Conservation (phyloP, 306 rosid genomes). For the Sesbania bispinosa region DNA sequence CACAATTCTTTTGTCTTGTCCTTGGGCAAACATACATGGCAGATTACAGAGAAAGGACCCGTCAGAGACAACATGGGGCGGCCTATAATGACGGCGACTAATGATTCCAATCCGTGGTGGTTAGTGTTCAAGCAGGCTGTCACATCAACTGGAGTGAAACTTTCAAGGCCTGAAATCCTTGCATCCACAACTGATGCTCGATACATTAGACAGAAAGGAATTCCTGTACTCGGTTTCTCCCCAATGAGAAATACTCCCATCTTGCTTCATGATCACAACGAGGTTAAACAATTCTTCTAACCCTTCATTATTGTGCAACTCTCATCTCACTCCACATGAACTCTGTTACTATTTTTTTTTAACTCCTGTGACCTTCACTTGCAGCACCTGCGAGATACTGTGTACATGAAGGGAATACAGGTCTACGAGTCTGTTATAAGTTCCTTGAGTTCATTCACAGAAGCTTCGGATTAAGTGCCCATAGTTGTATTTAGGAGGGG, state of each 20-base stretch:
- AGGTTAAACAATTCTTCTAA: slow-evolving; percentile 42
- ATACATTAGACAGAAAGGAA: slow-evolving; percentile 62
- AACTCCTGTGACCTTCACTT: slow-evolving; percentile 10
- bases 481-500: not conserved
- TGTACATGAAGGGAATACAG: slow-evolving; percentile 69
- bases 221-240: slow-evolving; percentile 89
- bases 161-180: slow-evolving; percentile 78
- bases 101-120: slow-evolving; percentile 96
- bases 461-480: slow-evolving; percentile 31
- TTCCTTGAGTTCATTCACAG: slow-evolving; percentile 63
- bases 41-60: slow-evolving; percentile 69
- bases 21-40: slow-evolving; percentile 28
- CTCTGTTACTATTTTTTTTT: no score
- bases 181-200: slow-evolving; percentile 81
- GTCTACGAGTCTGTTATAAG: slow-evolving; percentile 85
- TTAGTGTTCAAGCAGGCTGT: slow-evolving; percentile 66
- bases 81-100: slow-evolving; percentile 57
- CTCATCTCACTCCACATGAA: not conserved
- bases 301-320: not conserved
- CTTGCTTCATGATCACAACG: slow-evolving; percentile 93
- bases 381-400: slow-evolving; percentile 72
- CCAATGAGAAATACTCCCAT: slow-evolving; percentile 88
- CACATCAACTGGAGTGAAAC: slow-evolving; percentile 68
- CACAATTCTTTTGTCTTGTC: not conserved
- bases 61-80: slow-evolving; percentile 60